Conservation (phyloP, 495 filamentous ascomycete species). For the Symbiotaphrina buchneri region DNA sequence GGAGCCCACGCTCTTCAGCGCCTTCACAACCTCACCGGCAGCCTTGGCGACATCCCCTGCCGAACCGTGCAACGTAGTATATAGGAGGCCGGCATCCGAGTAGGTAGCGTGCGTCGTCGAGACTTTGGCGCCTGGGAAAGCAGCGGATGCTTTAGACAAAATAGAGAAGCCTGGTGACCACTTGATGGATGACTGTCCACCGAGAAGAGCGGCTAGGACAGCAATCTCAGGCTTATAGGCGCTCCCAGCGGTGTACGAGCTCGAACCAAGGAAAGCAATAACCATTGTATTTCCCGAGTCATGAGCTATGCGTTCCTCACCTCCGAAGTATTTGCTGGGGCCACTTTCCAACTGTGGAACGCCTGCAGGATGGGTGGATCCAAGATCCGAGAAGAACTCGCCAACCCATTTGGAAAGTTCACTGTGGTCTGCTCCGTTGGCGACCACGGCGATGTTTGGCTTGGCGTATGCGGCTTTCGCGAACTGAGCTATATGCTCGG, state of each 20-base stretch:
- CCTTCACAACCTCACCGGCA: constrained; percentile 39
- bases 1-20: constrained; percentile 53
- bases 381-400: constrained; percentile 53
- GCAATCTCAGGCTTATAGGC: constrained; percentile 74
- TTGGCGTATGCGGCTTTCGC: constrained; percentile 62
- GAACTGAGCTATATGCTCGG: constrained; percentile 44
- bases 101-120: constrained; percentile 60
- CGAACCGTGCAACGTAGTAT: constrained; percentile 52
- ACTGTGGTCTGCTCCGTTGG: constrained; percentile 56
- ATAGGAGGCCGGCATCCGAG: constrained; percentile 83
- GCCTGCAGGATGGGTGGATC: constrained; percentile 9
- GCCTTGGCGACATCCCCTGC: constrained; percentile 44
- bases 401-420: constrained; percentile 79
- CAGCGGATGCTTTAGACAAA: constrained; percentile 51
- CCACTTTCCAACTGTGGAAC: constrained; percentile 14
- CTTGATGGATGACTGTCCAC: constrained; percentile 79
- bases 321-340: constrained; percentile 73
- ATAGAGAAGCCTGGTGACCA: constrained; percentile 87
- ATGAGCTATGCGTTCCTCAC: constrained; percentile 76
- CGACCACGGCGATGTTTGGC: constrained; percentile 73
- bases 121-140: constrained; percentile 38
- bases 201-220: constrained; percentile 76
- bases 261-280: constrained; percentile 78
- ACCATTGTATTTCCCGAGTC: constrained; percentile 52
- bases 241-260: constrained; percentile 38